Conservation (phyloP, 2,329 filamentous ascomycete genomes). For the Talaromyces sp. region DNA sequence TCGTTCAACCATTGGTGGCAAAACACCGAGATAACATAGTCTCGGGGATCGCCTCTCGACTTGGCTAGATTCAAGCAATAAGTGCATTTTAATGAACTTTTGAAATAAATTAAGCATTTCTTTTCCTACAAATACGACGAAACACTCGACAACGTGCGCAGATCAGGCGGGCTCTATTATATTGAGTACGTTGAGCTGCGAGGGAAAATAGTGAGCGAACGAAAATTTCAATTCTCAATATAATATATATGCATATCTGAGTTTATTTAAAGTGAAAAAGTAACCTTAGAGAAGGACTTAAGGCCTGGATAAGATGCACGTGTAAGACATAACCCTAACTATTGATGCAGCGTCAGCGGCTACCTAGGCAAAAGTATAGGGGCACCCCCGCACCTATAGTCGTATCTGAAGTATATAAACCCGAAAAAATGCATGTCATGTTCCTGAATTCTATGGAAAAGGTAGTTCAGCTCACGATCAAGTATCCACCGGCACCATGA, state of each 20-base stretch:
- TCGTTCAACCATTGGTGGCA: neutral
- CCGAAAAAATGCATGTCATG: too few relatives aligned
- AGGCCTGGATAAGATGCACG: neutral
- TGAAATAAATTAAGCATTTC: neutral
- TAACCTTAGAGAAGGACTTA: neutral
- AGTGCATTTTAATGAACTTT: neutral
- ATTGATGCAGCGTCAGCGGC: neutral
- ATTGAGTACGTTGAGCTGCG: neutral
- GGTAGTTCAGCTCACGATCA: neutral
- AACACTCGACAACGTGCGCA: neutral
- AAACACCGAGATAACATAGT: neutral
- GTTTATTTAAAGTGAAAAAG: neutral
- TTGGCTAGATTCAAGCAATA: neutral
- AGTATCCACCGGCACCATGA: neutral
- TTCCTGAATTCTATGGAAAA: too few relatives aligned
- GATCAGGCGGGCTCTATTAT: neutral
- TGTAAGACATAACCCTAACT: neutral
- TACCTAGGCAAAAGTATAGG: neutral
- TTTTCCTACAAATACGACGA: neutral
- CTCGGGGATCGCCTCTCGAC: neutral
- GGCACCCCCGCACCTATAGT: neutral
- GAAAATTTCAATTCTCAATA: neutral
- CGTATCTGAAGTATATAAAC: neutral
- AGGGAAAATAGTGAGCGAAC: neutral
- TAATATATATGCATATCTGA: neutral